Base-by-base conservation (phyloP, 1,284 basidiomycete genomes). In the Malassezia arunalokei region DNA sequence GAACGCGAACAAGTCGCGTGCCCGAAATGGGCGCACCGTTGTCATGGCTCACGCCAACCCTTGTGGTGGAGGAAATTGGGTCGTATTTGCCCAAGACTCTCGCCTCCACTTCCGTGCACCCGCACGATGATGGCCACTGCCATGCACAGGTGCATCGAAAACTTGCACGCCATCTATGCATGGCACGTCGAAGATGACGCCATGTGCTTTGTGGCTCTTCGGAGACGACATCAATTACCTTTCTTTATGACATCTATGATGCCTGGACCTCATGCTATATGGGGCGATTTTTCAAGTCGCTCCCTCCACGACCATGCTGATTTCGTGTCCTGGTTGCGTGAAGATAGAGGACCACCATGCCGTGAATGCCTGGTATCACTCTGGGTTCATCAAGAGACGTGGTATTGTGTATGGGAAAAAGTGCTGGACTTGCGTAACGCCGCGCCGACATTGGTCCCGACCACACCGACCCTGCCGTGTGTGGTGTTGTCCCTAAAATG, bases 1-100 rank as follows among this genome's bases (percentile, higher is more conserved):
- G 76, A 90, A 91, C 62, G 80, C 83, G 79, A 92, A 90, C 74
- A 92, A 79, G 71, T 92, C 88, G 0, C 82, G 81, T 12, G 87
- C 86, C 65, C 79, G 79, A 76, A 92, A 89, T 11, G 87, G 83
- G 43, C 88, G 79, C 3, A 87, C 76, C 33, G 87, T 73, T 65
- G 85, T 87, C 87, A 90, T 90, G 79, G 6, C 81, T 29, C 20
- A 28, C 7, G 20, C 35, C 2, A 24, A 6, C n/a, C 12, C n/a
- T n/a, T n/a, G n/a, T n/a, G n/a, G 20, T 24, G 20, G 2, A 4
- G 17, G 43, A 5, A 49, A 49, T 32, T 29, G 38, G 15, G 40
- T n/a, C 47, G 7, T 15, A 49, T 35, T 49, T 43, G 4, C 8
- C 5, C 32, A 5, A 15, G n/a, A n/a, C 32, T 2, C 15, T 35